Evolutionary conservation across 1,284 basidiomycete species (phyloP), one percentile per base, ranked within the genome.

Genomic region (Peniophora sp.): DNA sequence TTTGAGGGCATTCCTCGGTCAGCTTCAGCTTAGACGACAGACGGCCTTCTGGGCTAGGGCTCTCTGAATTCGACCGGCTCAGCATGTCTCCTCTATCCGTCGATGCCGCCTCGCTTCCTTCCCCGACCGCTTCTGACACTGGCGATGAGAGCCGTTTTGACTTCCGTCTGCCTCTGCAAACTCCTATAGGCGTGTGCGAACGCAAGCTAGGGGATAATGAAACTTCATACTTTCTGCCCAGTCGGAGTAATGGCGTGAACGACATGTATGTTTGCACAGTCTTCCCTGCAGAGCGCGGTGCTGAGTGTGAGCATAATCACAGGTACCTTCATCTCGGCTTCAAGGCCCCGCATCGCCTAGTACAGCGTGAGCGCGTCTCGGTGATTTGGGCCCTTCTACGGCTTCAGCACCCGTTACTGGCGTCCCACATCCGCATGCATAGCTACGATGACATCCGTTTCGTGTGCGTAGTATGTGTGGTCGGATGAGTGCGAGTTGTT

Each of bases 281-380:
- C 23, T 22, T 20, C 18, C 47, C 37, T 41, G 5, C 37, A 8
- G 37, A 20, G 5, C 37, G 6, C 27, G 12, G 18, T 20, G 37
- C 37, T 41, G 37, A 41, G 37, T n/a, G n/a, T 20, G 37, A 8
- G 24, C 17, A 17, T 48, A 37, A 37, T 17, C 50, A 22, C 52
- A 84, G 82, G 82, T 85, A 83, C 60, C 64, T 87, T 24, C 86
- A 89, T 62, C 69, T 91, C 46, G 81, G 80, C 2, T 80, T 87
- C 62, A 65, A 60, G 45, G 78, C 83, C 2, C 69, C 73, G 0
- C 56, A 68, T 2, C 57, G 60, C 6, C 57, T 79, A 24, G 59
- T 85, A 20, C 60, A 61, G 1, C 68, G 66, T 2, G 58, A 63
- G 2, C 76, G 86, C 15, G 69, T 90, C 10, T 65, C 69, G 27